phyloP scores from a whole-genome alignment of 495 filamentous ascomycete species.

The Cercophora sp. region DNA sequence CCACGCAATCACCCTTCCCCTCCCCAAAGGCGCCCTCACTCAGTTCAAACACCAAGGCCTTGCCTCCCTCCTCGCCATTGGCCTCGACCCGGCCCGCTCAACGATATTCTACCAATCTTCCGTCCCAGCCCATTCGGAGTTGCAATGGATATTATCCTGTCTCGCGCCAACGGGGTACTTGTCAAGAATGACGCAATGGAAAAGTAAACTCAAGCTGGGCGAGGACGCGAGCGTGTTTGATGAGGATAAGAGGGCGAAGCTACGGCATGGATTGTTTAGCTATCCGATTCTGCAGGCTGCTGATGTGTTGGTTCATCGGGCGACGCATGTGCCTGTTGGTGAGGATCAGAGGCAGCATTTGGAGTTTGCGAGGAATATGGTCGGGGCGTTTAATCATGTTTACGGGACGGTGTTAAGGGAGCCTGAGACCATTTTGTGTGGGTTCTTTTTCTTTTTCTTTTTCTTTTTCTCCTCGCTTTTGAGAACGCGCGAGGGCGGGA shows the following conservation, averaged over 20 bases:
- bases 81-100: slow-evolving; percentile 67
- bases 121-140: slow-evolving; percentile 74
- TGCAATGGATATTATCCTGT: slow-evolving; percentile 96
- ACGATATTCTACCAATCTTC: slow-evolving; percentile 82
- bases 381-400: slow-evolving; percentile 74
- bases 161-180: slow-evolving; percentile 85
- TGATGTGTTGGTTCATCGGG: slow-evolving; percentile 82
- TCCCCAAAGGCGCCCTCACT: slow-evolving; percentile 54
- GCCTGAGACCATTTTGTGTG: slow-evolving; percentile 73
- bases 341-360: slow-evolving; percentile 92
- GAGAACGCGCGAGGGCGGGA: too few species aligned
- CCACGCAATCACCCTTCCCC: slow-evolving; percentile 82
- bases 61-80: slow-evolving; percentile 77
- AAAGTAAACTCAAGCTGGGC: slow-evolving; percentile 54
- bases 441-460: too few species aligned
- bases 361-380: slow-evolving; percentile 83
- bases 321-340: slow-evolving; percentile 94
- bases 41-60: slow-evolving; percentile 67
- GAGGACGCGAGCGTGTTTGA: slow-evolving; percentile 53
- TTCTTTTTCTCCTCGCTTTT: too few species aligned
- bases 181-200: slow-evolving; percentile 97
- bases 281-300: slow-evolving; percentile 96
- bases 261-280: slow-evolving; percentile 90
- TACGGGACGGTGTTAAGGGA: slow-evolving; percentile 58
- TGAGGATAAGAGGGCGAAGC: slow-evolving; percentile 47